phyloP scores from a whole-genome alignment of 148 eudicot species.

The Rhododendron ovatum region DNA sequence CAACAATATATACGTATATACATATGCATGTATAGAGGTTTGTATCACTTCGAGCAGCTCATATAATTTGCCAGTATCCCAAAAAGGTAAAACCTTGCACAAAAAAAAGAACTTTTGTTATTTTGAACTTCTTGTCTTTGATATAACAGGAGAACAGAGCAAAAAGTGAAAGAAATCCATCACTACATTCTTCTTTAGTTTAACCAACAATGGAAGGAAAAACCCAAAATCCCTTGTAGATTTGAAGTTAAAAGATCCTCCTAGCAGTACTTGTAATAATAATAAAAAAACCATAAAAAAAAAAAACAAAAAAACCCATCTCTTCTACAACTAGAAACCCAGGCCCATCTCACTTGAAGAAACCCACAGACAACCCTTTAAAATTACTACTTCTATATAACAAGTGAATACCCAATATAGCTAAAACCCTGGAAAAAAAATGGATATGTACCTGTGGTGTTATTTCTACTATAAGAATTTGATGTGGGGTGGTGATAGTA shows the following conservation, averaged over 20 bases:
- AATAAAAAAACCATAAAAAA: neutral
- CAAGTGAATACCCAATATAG: neutral
- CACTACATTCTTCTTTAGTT: neutral
- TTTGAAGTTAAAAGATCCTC: slow-evolving; percentile 10
- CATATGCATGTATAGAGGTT: neutral
- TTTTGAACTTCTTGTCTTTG: neutral
- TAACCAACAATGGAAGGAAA: neutral
- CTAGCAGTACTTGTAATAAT: neutral
- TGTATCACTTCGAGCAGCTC: neutral
- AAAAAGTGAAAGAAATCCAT: neutral
- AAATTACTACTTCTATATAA: neutral
- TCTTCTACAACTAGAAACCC: neutral
- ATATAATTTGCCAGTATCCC: neutral
- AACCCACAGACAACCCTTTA: neutral
- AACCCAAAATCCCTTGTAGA: neutral
- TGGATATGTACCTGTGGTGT: slow-evolving; percentile 13
- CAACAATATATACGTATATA: neutral
- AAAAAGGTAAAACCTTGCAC: neutral
- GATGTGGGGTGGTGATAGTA: slow-evolving; percentile 13
- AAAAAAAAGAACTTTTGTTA: neutral
- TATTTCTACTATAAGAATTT: slow-evolving; percentile 13
- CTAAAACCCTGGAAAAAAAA: neutral
- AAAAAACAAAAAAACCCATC: slow-evolving; percentile 1
- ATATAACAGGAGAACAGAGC: neutral
- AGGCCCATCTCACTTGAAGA: neutral